Evolutionary conservation across 2,329 filamentous ascomycete genomes (phyloP).

Genomic region (Calonectria fujianensis): DNA sequence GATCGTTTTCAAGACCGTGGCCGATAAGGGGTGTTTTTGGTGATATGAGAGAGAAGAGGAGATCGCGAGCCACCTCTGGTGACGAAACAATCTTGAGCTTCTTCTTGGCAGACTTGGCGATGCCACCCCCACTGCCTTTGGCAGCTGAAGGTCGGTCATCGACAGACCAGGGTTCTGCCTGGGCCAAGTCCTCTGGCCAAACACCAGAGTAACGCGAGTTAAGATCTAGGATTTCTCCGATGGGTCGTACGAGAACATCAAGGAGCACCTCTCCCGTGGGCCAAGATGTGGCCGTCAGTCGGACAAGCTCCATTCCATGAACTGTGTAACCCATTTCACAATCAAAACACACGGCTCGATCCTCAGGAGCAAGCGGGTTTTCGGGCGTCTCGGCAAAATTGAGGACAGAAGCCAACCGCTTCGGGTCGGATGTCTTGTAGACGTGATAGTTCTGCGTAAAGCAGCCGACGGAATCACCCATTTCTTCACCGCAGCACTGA

Average conservation of each 20-base stretch:
- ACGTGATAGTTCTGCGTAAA: conserved; percentile 84
- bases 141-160: conserved; percentile 47
- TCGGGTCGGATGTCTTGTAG: conserved; percentile 87
- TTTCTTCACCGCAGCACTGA: conserved; percentile 84
- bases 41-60: conserved; percentile 85
- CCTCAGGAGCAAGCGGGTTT: conserved; percentile 70
- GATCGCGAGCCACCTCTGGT: conserved; percentile 82
- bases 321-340: conserved; percentile 99
- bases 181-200: conserved; percentile 83
- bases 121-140: conserved; percentile 56
- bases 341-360: conserved; percentile 88
- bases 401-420: conserved; percentile 84
- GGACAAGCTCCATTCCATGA: conserved; percentile 89
- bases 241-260: conserved; percentile 88
- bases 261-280: conserved; percentile 84
- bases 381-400: conserved; percentile 87
- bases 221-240: conserved; percentile 90
- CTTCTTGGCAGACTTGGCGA: conserved; percentile 57
- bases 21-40: conserved; percentile 90
- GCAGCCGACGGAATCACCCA: conserved; percentile 86
- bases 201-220: conserved; percentile 96
- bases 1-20: conserved; percentile 95
- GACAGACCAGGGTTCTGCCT: conserved; percentile 75
- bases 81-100: conserved; percentile 84
- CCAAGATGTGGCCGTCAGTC: conserved; percentile 92